Evolutionary conservation across 164 flowering plant species (phyloP), one percentile per base, ranked within the genome.

Genomic region (Brasenia schreberi): DNA sequence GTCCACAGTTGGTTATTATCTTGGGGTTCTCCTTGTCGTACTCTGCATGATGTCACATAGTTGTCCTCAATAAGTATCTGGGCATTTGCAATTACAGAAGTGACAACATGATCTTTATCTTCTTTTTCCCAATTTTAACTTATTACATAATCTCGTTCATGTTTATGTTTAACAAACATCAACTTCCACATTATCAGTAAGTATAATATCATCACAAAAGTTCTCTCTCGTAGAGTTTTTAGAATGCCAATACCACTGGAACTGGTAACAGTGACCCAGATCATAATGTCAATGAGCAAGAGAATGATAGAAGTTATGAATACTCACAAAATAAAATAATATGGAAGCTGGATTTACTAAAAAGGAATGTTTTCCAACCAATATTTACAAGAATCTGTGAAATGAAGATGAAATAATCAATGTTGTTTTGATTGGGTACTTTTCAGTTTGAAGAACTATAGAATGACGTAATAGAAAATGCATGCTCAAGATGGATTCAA

Each of bases 1-100:
- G 97, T 7, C 83, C 82, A 23, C 97, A 87, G 75, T 80, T 83
- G 18, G 91, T 82, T 43, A 79, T 66, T 53, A 75, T 78, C 79
- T 75, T 87, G 52, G 97, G 95, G 75, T 88, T 90, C 66, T 85
- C 88, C 1, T 59, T 64, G 66, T 82, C 84, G 77, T 88, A 90
- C 17, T 85, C 95, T 88, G 88, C 78, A 80, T 4, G 67, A 18
- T 23, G 18, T 1, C 17, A n/a, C 19, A 61, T 9, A 49, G 56
- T 14, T 49, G 16, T 49, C 16, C 56, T 9, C 56, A 49, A 49
- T 9, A 49, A 49, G 56, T 9, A 49, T 49, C 39, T 4, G 39
- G 39, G 39, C 39, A 33, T 33, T 33, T 33, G 39, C 39, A 33
- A 33, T 33, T 33, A 33, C 39, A 33, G 4, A 49, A 49, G 4